A percentile compares a stretch with the other conserved stretches of the same genome.
These are phyloP conservation scores for Rostrohypoxylon terebratum DNA, from an alignment of 495 filamentous ascomycete species.

Conservation along the genomic window DNA sequence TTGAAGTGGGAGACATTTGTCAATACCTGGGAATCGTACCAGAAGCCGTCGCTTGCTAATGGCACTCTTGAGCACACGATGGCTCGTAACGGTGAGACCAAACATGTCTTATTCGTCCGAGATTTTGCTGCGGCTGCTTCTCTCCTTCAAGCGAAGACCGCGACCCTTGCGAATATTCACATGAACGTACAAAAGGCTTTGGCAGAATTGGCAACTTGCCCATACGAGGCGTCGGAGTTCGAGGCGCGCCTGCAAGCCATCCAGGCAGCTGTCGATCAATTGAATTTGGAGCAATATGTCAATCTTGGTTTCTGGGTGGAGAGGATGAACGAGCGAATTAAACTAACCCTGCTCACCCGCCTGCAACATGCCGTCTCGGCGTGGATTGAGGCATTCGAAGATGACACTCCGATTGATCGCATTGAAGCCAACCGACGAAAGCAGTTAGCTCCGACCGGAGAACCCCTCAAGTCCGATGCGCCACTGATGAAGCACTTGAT, in stretches of 20 bases:
- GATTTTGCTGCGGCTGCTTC: constrained; percentile 90
- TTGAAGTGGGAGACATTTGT: constrained; percentile 98
- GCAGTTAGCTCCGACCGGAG: constrained; percentile 54
- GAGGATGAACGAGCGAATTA: constrained; percentile 84
- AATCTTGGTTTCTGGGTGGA: constrained; percentile 91
- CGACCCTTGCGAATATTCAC: constrained; percentile 80
- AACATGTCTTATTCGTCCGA: constrained; percentile 94
- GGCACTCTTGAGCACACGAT: constrained; percentile 70
- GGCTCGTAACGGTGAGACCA: constrained; percentile 77
- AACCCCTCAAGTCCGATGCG: constrained; percentile 55
- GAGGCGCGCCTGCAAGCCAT: constrained; percentile 82
- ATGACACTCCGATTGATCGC: constrained; percentile 64
- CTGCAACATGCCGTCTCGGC: constrained; percentile 81
- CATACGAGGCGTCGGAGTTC: constrained; percentile 81
- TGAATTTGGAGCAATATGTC: constrained; percentile 94
- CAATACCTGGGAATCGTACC: constrained; percentile 92
- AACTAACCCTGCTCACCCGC: constrained; percentile 77
- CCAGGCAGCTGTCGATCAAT: constrained; percentile 90
- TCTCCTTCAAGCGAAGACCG: constrained; percentile 85
- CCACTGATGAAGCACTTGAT: constrained; percentile 75
- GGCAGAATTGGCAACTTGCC: constrained; percentile 83
- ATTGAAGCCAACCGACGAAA: constrained; percentile 54
- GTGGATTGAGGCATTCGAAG: constrained; percentile 87
- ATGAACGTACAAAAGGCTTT: constrained; percentile 85
- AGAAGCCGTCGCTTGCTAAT: constrained; percentile 72